Evolutionary conservation across 306 rosid genomes (phyloP), one percentile per base, ranked within the genome.

Genomic region (Oemleria cerasiformis): DNA sequence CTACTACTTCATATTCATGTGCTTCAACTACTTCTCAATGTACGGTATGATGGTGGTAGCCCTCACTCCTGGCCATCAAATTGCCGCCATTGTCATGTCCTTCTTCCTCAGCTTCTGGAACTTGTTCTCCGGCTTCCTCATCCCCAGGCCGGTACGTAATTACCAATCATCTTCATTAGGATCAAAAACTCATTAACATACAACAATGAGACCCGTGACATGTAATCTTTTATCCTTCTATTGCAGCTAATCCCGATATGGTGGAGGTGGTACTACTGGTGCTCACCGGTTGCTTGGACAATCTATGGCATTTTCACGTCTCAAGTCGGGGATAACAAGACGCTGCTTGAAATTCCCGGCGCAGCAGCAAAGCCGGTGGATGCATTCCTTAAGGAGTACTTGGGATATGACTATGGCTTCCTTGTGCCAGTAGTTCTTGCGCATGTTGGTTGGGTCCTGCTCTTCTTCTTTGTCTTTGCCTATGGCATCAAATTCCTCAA

Each of bases 21-120:
- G 82, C 74, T 85, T 87, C 20, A 44, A 74, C 36, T 90, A 87
- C 88, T 85, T 80, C 83, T 71, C 92, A 11, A 44, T 90, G 66
- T 87, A 82, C 5, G 92, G 96, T 51, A 85, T 90, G 96, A 85
- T 85, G 91, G 54, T 78, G 7, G 73, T 90, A 45, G 89, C 88
- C 16, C 44, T 90, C 19, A 84, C 92, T 23, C 96, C 96, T 5
- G 83, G 73, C 75, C 79, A 73, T 41, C 86, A 87, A 41, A 57
- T 87, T n/a, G 89, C 92, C 1, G 86, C 85, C 65, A 82, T 90
- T 40, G 64, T 78, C 10, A 80, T 80, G 88, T 44, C 85, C 59
- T 87, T 87, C 79, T 80, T 90, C 83, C 25, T 80, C 21, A 85
- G 65, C 62, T 83, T 85, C 56, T 90, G 96, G 96, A 90, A 87